phyloP scores from a whole-genome alignment of 129 eudicot genomes.

The Chrysanthemum seticuspe region DNA sequence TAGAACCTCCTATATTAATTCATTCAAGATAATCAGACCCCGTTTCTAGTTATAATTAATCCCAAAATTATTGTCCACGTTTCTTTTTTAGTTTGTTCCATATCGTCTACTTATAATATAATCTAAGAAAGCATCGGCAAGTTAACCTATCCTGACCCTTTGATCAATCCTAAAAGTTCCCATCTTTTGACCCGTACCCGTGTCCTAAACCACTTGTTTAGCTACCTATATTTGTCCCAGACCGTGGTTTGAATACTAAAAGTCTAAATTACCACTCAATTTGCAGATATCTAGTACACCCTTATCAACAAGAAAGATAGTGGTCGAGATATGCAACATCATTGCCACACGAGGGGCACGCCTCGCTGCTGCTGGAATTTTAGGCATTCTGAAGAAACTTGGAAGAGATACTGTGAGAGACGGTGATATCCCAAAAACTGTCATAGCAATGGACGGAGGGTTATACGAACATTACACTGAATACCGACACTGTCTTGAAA shows the following conservation, averaged over 20 bases:
- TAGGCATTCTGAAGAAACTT: conserved; percentile 73
- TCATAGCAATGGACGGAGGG: conserved; percentile 92
- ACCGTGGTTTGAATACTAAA: too few relatives aligned
- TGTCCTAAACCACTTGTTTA: too few relatives aligned
- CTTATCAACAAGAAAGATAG: conserved; percentile 60
- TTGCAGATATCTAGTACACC: conserved; percentile 56
- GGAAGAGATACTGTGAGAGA: conserved; percentile 59
- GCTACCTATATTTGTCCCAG: too few relatives aligned
- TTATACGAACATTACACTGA: conserved; percentile 77
- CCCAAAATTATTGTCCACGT: too few relatives aligned
- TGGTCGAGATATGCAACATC: conserved; percentile 73
- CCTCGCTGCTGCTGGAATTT: conserved; percentile 80
- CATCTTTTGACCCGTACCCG: too few relatives aligned
- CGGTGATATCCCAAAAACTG: conserved; percentile 51
- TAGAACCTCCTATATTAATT: too few relatives aligned
- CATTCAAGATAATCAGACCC: too few relatives aligned
- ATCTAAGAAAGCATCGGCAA: too few relatives aligned
- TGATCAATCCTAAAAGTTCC: too few relatives aligned
- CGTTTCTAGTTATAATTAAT: too few relatives aligned
- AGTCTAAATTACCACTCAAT: background rate
- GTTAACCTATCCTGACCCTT: too few relatives aligned
- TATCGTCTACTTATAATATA: too few relatives aligned
- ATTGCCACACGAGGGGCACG: conserved; percentile 89
- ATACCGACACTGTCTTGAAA: conserved; percentile 70
- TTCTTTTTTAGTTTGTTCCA: background rate